These are phyloP conservation scores for Epicoccum sorghinum DNA, from an alignment of 2,329 filamentous ascomycete species.

Conservation along the genomic window DNA sequence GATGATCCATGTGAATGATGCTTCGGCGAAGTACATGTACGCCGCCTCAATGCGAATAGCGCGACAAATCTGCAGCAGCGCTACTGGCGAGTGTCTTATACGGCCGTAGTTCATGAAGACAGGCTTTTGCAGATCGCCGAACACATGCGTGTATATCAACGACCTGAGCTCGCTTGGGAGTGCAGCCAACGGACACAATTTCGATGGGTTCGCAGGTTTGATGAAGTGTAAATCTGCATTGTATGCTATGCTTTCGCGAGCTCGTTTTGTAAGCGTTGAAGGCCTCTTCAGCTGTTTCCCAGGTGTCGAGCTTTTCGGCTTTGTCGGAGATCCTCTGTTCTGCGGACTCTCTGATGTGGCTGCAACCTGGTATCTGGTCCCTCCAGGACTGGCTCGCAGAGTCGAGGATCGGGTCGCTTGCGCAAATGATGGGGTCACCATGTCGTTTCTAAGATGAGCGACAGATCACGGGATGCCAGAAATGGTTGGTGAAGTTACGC, in stretches of 20 bases:
- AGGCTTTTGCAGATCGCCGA: conserved; percentile 7
- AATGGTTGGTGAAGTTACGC: too few species aligned
- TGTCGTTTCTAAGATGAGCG: background rate
- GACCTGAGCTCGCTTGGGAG: conserved; percentile 31
- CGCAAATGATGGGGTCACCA: conserved; percentile 28
- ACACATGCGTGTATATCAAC: conserved; percentile 24
- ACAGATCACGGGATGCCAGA: background rate
- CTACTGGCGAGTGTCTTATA: conserved; percentile 1
- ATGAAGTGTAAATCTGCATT: conserved; percentile 22
- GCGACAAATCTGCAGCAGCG: conserved; percentile 27
- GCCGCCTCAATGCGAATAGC: conserved; percentile 37
- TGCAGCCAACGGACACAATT: conserved; percentile 24
- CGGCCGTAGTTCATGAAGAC: conserved; percentile 6
- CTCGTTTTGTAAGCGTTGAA: conserved; percentile 15
- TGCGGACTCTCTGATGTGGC: background rate
- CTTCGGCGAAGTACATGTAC: conserved; percentile 32
- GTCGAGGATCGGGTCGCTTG: conserved; percentile 27
- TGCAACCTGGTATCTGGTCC: background rate
- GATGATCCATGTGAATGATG: conserved; percentile 24
- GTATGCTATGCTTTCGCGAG: conserved; percentile 14
- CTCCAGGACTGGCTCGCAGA: conserved; percentile 7
- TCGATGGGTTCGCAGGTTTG: conserved; percentile 17
- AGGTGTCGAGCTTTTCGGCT: background rate
- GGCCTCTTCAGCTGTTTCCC: conserved; percentile 20
- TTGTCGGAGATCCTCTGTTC: background rate